phyloP scores from a whole-genome alignment of 2,329 filamentous ascomycete genomes.

The Cercospora nicotianae region DNA sequence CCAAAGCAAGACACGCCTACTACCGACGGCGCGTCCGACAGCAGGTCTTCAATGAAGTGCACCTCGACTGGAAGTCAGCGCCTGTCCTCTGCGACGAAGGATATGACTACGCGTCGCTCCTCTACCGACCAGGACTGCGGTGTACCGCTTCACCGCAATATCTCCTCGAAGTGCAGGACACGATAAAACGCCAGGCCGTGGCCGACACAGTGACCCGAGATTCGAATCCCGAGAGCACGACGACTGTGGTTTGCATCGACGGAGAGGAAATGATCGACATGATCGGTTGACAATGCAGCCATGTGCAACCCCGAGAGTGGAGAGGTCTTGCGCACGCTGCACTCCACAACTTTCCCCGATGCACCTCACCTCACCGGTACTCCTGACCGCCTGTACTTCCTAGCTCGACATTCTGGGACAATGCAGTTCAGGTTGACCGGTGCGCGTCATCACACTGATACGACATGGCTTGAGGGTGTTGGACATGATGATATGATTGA shows the following conservation, averaged over 20 bases:
- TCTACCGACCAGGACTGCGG: slow-evolving; percentile 21
- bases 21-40: slow-evolving; percentile 21
- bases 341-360: not conserved
- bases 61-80: slow-evolving; percentile 30
- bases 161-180: slow-evolving; percentile 19
- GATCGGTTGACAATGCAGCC: slow-evolving; percentile 25
- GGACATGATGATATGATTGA: slow-evolving; percentile 1
- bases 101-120: slow-evolving; percentile 19
- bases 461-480: not conserved
- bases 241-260: slow-evolving; percentile 17
- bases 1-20: slow-evolving; percentile 11
- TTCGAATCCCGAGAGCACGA: not conserved
- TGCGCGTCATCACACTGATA: not conserved
- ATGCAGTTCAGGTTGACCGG: not conserved
- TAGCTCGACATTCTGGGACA: not conserved
- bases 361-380: slow-evolving; percentile 3
- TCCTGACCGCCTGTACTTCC: not conserved
- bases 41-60: slow-evolving; percentile 21
- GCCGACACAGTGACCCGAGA: not conserved
- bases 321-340: slow-evolving; percentile 2
- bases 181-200: slow-evolving; percentile 6
- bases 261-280: slow-evolving; percentile 30
- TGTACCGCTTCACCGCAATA: slow-evolving; percentile 25
- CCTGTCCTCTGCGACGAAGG: slow-evolving; percentile 26
- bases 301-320: slow-evolving; percentile 2